A percentile compares a stretch with the other conserved stretches of the same genome.
These are phyloP conservation scores for Arthrobotrys sphaeroides DNA, from an alignment of 2,329 filamentous ascomycete genomes.

Conservation along the genomic window DNA sequence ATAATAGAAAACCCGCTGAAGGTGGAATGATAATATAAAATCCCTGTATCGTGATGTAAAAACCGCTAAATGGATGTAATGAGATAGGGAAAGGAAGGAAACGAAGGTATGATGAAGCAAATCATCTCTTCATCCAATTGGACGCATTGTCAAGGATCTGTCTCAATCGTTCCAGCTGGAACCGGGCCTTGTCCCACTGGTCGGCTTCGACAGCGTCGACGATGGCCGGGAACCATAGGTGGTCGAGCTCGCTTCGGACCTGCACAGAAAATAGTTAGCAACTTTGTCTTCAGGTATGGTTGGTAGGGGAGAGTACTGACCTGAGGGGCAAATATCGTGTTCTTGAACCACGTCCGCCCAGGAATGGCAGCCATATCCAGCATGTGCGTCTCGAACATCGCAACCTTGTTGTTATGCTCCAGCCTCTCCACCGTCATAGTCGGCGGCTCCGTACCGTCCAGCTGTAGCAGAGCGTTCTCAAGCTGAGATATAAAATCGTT, in stretches of 20 bases:
- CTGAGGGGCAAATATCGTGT: slow-evolving; percentile 86
- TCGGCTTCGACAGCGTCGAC: slow-evolving; percentile 77
- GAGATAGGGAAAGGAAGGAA: not conserved
- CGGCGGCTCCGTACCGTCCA: slow-evolving; percentile 79
- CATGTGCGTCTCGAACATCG: slow-evolving; percentile 81
- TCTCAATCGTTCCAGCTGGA: slow-evolving; percentile 45
- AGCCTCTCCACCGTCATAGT: slow-evolving; percentile 74
- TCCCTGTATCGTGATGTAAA: slow-evolving; percentile 31
- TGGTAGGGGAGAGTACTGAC: slow-evolving; percentile 34
- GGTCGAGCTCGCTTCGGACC: slow-evolving; percentile 46
- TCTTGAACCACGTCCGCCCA: slow-evolving; percentile 91
- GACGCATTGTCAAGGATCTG: slow-evolving; percentile 45
- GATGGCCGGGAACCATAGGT: slow-evolving; percentile 75
- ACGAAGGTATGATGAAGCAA: slow-evolving; percentile 3
- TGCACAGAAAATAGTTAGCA: slow-evolving; percentile 25
- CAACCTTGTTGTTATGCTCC: slow-evolving; percentile 81
- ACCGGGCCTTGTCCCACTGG: slow-evolving; percentile 72
- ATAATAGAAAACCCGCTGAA: slow-evolving; percentile 17
- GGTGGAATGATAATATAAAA: slow-evolving; percentile 12
- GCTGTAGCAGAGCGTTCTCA: slow-evolving; percentile 75
- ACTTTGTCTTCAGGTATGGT: not conserved
- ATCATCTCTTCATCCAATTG: slow-evolving; percentile 46
- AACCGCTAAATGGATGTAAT: slow-evolving; percentile 37
- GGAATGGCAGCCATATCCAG: slow-evolving; percentile 85
- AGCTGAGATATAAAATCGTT: slow-evolving; percentile 79